Percentiles rank a stretch among this genome's conserved stretches.
Conservation (phyloP, 2,329 filamentous ascomycete species). For the Apiospora arundinis region DNA sequence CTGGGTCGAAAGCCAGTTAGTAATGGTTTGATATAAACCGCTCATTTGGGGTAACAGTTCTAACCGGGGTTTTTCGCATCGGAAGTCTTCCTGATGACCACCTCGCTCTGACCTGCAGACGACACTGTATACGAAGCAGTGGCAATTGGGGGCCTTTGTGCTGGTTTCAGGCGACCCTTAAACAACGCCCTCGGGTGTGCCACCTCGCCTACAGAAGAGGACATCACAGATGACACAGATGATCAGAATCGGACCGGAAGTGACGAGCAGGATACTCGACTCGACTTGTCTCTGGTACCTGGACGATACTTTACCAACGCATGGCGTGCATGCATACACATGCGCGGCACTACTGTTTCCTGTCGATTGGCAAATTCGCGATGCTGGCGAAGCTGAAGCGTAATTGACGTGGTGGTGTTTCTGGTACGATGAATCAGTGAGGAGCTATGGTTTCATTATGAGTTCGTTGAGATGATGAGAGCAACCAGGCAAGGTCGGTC, state of each 20-base stretch:
- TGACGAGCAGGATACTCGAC: not conserved
- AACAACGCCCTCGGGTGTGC: conserved; percentile 13
- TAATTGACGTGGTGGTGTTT: not conserved
- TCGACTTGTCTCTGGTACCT: not conserved
- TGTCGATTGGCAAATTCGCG: not conserved
- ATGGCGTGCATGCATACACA: not conserved
- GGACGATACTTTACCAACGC: not conserved
- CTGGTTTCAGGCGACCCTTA: conserved; percentile 23
- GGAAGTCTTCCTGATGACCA: conserved; percentile 21
- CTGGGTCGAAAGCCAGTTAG: conserved; percentile 27
- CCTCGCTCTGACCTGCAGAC: conserved; percentile 3
- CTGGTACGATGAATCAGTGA: not conserved
- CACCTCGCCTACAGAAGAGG: not conserved
- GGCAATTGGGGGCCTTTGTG: not conserved
- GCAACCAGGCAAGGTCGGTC: not conserved
- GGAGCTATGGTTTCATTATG: not conserved
- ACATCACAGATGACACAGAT: not conserved
- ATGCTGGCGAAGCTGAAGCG: not conserved
- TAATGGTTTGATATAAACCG: no score
- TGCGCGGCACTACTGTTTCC: not conserved
- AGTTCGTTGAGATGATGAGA: not conserved
- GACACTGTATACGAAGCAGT: conserved; percentile 24
- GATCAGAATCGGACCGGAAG: not conserved
- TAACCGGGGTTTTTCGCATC: conserved; percentile 18
- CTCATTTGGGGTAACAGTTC: not conserved